Conservation (phyloP, 1,139 yeast species). For the Suhomyces wounanorum region DNA sequence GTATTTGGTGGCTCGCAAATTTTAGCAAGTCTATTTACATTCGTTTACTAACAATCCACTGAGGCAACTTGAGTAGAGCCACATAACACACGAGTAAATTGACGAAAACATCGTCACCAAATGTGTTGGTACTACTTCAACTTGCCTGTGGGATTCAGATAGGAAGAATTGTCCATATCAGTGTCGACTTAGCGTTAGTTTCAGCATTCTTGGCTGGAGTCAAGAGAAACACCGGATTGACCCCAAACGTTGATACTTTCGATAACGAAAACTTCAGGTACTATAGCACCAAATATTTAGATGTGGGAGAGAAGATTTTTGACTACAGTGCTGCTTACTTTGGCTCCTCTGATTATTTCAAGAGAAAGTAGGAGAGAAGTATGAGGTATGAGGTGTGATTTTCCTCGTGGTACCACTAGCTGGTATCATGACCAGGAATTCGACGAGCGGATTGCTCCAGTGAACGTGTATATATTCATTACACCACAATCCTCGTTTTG, state of each 20-base stretch:
- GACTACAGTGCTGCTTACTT: constrained; percentile 74
- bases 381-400: background rate
- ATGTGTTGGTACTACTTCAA: background rate
- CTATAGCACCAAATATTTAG: constrained; percentile 68
- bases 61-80: background rate
- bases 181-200: constrained; percentile 72
- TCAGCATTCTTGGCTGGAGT: constrained; percentile 90
- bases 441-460: background rate
- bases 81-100: background rate
- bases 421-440: background rate
- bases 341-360: constrained; percentile 74
- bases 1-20: background rate
- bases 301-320: constrained; percentile 80
- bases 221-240: constrained; percentile 82
- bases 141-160: constrained; percentile 30
- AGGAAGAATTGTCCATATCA: constrained; percentile 65
- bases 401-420: background rate
- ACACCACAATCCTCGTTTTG: background rate
- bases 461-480: background rate
- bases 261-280: constrained; percentile 53
- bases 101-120: background rate
- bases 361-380: constrained; percentile 41
- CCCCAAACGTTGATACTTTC: constrained; percentile 42
- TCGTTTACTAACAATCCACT: background rate
- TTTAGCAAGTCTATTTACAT: background rate